Base-by-base conservation (phyloP, 495 filamentous ascomycete genomes). In the Talaromyces proteolyticus region DNA sequence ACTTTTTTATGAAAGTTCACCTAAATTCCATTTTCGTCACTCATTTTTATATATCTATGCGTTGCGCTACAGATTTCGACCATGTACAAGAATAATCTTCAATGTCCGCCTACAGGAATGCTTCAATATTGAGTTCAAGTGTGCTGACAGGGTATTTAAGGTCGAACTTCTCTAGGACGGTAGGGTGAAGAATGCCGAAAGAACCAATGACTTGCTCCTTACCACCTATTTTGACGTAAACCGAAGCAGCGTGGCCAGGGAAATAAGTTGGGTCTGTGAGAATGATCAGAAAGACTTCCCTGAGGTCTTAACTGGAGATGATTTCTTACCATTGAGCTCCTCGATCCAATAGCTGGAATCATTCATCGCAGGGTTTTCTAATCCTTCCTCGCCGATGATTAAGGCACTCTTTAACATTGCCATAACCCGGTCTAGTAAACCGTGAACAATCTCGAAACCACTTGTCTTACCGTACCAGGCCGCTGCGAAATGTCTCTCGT, bases 391-490 rank as follows among this genome's bases (percentile, higher is more conserved):
- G 49, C 77, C 72, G 4, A 80, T 86, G 41, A 91, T 69, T 72
- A 95, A 95, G 34, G 83, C 80, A 20, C 78, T 83, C 57, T 87
- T 87, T 42, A 99, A 76, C 94, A 99, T 97, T 38, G 86, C 72
- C 80, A 99, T 85, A 49, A 96, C 72, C 14, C 93, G 84, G 62
- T 97, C 93, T 22, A 99, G 66, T 53, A 99, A 73, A 44, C 93
- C 94, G 72, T 97, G 94, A 5, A 99, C 90, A 44, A 94, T 72
- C 67, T 99, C 94, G 68, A 99, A 99, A 16, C 93, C 93, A 54
- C 85, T 88, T n/a, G 79, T 87, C 79, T 94, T 96, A 54, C 91
- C 92, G 63, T 89, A 93, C 76, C 84, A 95, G 0, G 91, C 91
- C n/a, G 90, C 93, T 16, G 89, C 91, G 68, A 94, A 96, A 66